phyloP scores from a whole-genome alignment of 805 yeast genomes.

The Lipomyces sp. region DNA sequence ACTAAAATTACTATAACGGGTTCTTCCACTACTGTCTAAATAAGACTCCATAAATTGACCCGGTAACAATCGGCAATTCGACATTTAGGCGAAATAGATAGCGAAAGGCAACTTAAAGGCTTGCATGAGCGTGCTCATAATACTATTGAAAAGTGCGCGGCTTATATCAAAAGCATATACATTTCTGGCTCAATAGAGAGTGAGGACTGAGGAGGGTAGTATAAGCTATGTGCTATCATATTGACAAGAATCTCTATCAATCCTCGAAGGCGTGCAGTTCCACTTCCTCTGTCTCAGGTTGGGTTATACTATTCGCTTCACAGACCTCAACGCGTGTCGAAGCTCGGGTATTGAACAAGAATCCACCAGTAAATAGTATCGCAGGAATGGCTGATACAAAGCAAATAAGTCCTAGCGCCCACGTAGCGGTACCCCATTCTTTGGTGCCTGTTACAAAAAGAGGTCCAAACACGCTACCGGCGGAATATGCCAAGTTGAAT shows the following conservation, averaged over 20 bases:
- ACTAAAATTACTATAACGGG: too few relatives aligned
- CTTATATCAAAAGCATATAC: too few relatives aligned
- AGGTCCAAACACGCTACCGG: constrained; percentile 46
- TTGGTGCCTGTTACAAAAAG: constrained; percentile 35
- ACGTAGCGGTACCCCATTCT: constrained; percentile 41
- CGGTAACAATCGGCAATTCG: too few relatives aligned
- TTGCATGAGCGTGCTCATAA: too few relatives aligned
- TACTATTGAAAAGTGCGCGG: too few relatives aligned
- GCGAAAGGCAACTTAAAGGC: too few relatives aligned
- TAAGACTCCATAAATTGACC: too few relatives aligned
- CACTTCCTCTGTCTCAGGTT: background rate
- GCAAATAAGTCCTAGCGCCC: constrained; percentile 21
- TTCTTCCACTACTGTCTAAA: too few relatives aligned
- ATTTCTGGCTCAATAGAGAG: too few relatives aligned
- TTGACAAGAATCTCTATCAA: background rate
- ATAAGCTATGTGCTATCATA: too few relatives aligned
- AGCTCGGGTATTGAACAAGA: constrained; percentile 17
- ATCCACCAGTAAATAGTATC: constrained; percentile 42
- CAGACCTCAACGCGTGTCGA: background rate
- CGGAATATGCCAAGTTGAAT: constrained; percentile 45
- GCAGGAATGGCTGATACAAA: constrained; percentile 38
- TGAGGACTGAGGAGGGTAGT: too few relatives aligned
- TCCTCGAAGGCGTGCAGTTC: background rate
- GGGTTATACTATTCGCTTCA: background rate
- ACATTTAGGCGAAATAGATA: too few relatives aligned